Percentiles rank a stretch among this genome's conserved stretches.
phyloP scores from a whole-genome alignment of 225 moss, liverwort and hornwort species.

The Climacium dendroides region DNA sequence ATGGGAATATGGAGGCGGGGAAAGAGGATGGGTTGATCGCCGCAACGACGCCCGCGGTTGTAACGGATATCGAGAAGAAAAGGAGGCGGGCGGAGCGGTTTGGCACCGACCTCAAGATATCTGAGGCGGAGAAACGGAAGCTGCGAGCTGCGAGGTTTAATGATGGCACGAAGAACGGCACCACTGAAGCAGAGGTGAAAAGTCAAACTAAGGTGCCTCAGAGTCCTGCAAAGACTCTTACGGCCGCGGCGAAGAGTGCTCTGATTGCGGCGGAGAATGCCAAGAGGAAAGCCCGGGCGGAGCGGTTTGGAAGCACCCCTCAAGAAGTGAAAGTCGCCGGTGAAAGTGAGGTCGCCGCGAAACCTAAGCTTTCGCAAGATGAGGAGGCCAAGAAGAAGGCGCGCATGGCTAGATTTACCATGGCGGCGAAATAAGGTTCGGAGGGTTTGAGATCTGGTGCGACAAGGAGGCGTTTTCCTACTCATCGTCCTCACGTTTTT shows the following conservation, averaged over 20 bases:
- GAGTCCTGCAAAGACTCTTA: constrained; percentile 2
- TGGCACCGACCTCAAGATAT: constrained; percentile 74
- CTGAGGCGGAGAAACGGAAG: constrained; percentile 75
- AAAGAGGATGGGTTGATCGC: constrained; percentile 1
- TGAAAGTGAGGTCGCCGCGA: constrained; percentile 17
- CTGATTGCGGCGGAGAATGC: constrained; percentile 49
- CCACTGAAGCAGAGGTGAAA: neutral
- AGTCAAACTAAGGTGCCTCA: constrained; percentile 7
- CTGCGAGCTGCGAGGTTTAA: constrained; percentile 79
- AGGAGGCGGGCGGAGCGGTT: constrained; percentile 86
- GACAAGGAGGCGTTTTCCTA: neutral
- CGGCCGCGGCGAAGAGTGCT: constrained; percentile 43
- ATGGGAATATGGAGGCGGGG: neutral
- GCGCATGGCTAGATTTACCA: constrained; percentile 73
- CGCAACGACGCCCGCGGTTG: neutral
- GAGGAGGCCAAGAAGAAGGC: constrained; percentile 95
- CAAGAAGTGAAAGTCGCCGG: constrained; percentile 17
- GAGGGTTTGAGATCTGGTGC: neutral
- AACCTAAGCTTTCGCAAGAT: constrained; percentile 9
- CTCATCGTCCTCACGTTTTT: neutral
- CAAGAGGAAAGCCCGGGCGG: constrained; percentile 88
- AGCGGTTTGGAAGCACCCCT: constrained; percentile 40
- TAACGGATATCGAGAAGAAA: constrained; percentile 80
- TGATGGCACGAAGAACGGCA: constrained; percentile 16
- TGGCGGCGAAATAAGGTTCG: constrained; percentile 15